These are phyloP conservation scores for Zasmidium angulare DNA, from an alignment of 2,329 filamentous ascomycete species.

Conservation along the genomic window DNA sequence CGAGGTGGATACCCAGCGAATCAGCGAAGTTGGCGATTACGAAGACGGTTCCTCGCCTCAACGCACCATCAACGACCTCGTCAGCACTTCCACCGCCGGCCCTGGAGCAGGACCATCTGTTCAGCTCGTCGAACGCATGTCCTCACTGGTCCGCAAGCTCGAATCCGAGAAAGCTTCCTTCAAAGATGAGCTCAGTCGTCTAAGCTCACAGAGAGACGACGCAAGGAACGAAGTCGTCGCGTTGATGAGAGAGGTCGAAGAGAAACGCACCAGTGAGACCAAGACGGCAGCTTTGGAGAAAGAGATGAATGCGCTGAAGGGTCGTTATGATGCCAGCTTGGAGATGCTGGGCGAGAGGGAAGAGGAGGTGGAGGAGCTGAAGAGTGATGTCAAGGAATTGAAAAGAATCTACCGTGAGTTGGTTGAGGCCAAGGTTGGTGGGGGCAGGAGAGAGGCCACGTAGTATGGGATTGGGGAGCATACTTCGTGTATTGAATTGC, in stretches of 20 bases:
- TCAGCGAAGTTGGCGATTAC: conserved; percentile 53
- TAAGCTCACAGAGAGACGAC: conserved; percentile 85
- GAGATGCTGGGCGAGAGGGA: conserved; percentile 97
- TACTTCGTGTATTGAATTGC: neutral
- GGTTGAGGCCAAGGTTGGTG: conserved; percentile 57
- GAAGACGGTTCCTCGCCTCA: conserved; percentile 62
- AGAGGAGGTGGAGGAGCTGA: conserved; percentile 87
- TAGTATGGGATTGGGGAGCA: neutral
- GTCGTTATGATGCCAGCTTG: conserved; percentile 83
- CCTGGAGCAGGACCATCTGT: conserved; percentile 76
- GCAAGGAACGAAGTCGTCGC: conserved; percentile 86
- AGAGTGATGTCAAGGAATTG: conserved; percentile 83
- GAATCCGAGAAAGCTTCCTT: conserved; percentile 88
- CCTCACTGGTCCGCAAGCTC: conserved; percentile 82
- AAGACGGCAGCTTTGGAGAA: conserved; percentile 65
- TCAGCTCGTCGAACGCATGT: conserved; percentile 95
- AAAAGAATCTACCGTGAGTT: conserved; percentile 96
- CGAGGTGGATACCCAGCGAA: conserved; percentile 51
- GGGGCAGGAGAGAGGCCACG: neutral
- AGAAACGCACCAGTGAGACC: conserved; percentile 60
- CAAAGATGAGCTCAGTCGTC: conserved; percentile 78
- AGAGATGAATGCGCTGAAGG: conserved; percentile 67
- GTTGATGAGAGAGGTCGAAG: conserved; percentile 83
- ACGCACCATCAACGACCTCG: conserved; percentile 62
- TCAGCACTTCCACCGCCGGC: conserved; percentile 69